phyloP scores from a whole-genome alignment of 2,329 filamentous ascomycete genomes.

The Ceratocystis diversiconidia region DNA sequence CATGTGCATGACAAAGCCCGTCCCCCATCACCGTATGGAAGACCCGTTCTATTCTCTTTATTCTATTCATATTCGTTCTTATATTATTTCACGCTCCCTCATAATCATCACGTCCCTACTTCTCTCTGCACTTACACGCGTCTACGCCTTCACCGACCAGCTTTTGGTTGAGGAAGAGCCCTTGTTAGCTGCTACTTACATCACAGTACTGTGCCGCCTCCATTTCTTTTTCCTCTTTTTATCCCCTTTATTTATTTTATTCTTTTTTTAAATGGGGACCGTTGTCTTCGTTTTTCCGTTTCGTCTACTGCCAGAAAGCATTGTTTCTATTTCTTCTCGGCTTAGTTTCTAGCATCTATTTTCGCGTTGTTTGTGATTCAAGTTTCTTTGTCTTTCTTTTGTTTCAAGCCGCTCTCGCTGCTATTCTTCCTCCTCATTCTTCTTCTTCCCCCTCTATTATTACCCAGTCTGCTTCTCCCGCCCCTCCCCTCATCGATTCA shows the following conservation, averaged over 20 bases:
- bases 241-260: slow-evolving; percentile 12
- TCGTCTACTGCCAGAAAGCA: not conserved
- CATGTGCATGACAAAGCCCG: not conserved
- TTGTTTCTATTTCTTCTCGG: slow-evolving; percentile 1
- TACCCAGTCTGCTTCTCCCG: not conserved
- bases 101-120: too few species aligned
- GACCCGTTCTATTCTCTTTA: not conserved
- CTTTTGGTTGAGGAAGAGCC: not conserved
- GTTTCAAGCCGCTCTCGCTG: not conserved
- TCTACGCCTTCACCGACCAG: not conserved
- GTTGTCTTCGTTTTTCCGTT: not conserved
- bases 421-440: not conserved
- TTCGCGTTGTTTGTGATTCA: slow-evolving; percentile 3
- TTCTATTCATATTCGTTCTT: not conserved
- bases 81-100: not conserved
- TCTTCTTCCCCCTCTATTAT: not conserved
- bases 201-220: slow-evolving; percentile 15
- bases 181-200: not conserved
- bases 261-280: not conserved
- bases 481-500: not conserved
- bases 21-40: too few species aligned
- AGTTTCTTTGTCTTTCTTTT: not conserved
- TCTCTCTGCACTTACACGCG: slow-evolving; percentile 11
- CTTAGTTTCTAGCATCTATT: not conserved
- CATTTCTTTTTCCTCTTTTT: slow-evolving; percentile 21